Base-by-base conservation (phyloP, 345 rosid genomes). In the Aurinia saxatilis region DNA sequence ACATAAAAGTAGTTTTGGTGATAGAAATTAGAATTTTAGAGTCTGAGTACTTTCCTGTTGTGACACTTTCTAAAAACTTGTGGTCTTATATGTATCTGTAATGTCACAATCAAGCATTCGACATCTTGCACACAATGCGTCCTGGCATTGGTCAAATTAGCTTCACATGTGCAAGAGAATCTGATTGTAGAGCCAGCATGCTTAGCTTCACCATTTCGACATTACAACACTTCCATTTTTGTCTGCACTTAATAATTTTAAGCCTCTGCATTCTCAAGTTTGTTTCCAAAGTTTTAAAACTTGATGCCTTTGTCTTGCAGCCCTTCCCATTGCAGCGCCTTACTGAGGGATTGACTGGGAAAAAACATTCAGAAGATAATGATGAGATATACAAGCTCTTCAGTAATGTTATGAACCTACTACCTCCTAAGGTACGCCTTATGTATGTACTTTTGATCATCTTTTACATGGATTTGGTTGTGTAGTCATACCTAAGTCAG, bases 321-420 rank as follows among this genome's bases (percentile, higher is more conserved):
- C 97, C 97, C 75, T 87, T 90, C 51, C 72, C 95, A 10, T 70
- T 87, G 86, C 88, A 83, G 83, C 81, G 57, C 46, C 92, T 93
- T 45, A 83, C 97, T 1, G 99, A 90, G 70, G 99, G 95, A 68
- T 86, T 90, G 17, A 79, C 65, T 39, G 80, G 72, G 25, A 77
- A 77, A 10, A 83, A 80, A 77, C 75, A 73, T 66, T 77, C 95
- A 39, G 83, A 80, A 60, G 84, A 77, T 70, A 77, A 70, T 36
- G 82, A 89, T 39, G 82, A 89, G 56, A 77, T 95, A 68, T 73
- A 77, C 78, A 84, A 78, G 73, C 87, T 90, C 73, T 95, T 95
- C 75, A 77, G 80, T 34, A 95, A 95, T 74, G 83, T 87, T 73
- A 72, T 95, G 71, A 60, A 53, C 63, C 55, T 95, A 57, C 36